phyloP scores from a whole-genome alignment of 257 asterid species.

The Solanum verrucosum region DNA sequence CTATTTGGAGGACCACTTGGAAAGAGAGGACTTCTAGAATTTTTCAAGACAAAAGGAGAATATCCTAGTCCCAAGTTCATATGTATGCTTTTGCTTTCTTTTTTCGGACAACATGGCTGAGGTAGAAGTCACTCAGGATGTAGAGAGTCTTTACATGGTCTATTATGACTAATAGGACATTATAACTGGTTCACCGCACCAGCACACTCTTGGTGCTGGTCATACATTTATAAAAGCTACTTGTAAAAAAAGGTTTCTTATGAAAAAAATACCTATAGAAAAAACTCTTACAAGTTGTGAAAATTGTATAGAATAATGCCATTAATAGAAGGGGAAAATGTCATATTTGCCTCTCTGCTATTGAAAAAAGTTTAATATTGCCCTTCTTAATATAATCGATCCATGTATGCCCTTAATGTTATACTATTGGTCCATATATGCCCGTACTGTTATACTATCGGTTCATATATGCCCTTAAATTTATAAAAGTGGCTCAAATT shows the following conservation, averaged over 20 bases:
- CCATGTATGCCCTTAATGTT: background rate
- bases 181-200: background rate
- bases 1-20: background rate
- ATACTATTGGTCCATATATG: background rate
- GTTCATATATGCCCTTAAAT: background rate
- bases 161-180: background rate
- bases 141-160: background rate
- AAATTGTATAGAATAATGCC: background rate
- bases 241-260: background rate
- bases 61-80: background rate
- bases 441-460: background rate
- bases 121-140: background rate
- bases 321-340: background rate
- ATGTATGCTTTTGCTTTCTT: background rate
- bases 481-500: background rate
- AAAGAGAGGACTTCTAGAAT: background rate
- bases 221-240: background rate
- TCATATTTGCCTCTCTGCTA: background rate
- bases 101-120: background rate
- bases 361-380: background rate
- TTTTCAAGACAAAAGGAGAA: background rate
- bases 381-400: background rate
- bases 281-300: background rate
- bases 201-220: background rate
- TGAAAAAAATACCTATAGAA: background rate